Conservation (phyloP, 371 early-diverging fungal genomes). For the Funneliformis caledonium region DNA sequence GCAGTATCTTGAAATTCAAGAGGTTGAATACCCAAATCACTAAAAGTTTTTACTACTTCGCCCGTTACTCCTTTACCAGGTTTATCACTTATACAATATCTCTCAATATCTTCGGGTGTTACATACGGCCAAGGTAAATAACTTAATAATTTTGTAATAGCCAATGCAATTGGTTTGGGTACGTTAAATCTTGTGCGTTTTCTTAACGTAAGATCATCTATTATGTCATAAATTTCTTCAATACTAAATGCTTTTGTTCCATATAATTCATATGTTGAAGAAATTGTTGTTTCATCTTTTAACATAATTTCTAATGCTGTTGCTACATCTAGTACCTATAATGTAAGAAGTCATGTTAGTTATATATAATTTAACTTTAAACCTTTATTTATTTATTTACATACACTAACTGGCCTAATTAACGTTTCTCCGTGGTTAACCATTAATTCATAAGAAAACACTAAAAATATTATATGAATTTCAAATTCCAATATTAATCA, state of each 20-base stretch:
- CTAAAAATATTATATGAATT: background rate
- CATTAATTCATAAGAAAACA: constrained; percentile 60
- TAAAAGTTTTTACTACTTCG: constrained; percentile 69
- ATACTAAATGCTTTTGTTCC: constrained; percentile 84
- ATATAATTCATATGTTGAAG: constrained; percentile 90
- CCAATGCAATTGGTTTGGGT: constrained; percentile 71
- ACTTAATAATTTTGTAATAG: constrained; percentile 53
- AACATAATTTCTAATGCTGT: constrained; percentile 77
- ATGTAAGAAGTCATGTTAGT: background rate
- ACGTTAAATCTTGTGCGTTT: constrained; percentile 63
- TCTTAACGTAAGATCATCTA: constrained; percentile 74
- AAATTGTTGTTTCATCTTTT: constrained; percentile 72
- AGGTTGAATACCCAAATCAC: constrained; percentile 86
- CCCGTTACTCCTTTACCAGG: constrained; percentile 39
- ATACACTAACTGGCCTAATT: constrained; percentile 83
- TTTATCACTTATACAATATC: constrained; percentile 77
- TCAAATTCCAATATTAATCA: background rate
- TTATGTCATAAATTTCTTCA: constrained; percentile 73
- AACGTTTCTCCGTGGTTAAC: constrained; percentile 76
- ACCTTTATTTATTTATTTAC: constrained; percentile 30
- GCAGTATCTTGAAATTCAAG: constrained; percentile 77
- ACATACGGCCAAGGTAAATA: constrained; percentile 65
- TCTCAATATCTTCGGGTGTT: constrained; percentile 74
- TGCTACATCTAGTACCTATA: constrained; percentile 87
- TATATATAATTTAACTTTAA: background rate